phyloP scores from a whole-genome alignment of 75 land plant genomes.

The Larix kaempferi region DNA sequence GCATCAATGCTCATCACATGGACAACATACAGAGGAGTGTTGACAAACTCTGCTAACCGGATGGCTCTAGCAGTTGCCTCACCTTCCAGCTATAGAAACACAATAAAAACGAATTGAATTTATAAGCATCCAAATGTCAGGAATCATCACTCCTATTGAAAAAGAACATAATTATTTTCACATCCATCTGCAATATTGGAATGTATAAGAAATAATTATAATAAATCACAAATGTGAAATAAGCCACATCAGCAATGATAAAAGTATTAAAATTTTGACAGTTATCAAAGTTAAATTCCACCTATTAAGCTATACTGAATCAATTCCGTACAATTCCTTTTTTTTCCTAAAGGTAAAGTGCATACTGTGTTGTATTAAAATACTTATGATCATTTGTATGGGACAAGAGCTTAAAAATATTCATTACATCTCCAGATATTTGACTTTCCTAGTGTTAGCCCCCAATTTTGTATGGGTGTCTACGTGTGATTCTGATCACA shows the following conservation, averaged over 20 bases:
- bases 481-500: no score
- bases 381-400: neutral
- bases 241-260: neutral
- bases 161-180: neutral
- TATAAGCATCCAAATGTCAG: neutral
- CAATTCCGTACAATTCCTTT: neutral
- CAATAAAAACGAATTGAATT: neutral
- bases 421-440: neutral
- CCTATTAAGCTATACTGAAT: neutral
- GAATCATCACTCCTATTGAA: neutral
- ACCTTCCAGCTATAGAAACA: conserved; percentile 71
- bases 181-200: neutral
- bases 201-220: neutral
- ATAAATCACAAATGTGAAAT: neutral
- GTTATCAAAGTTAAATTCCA: neutral
- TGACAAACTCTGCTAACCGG: conserved; percentile 83
- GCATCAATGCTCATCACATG: conserved; percentile 99
- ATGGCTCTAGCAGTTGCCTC: conserved; percentile 98
- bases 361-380: neutral
- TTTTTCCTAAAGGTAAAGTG: neutral
- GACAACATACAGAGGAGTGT: conserved; percentile 97
- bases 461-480: no score
- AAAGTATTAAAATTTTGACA: no score
- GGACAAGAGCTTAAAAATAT: neutral
- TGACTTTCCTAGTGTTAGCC: neutral